phyloP scores from a whole-genome alignment of 2,329 filamentous ascomycete species.

The Ophiostoma australiae region DNA sequence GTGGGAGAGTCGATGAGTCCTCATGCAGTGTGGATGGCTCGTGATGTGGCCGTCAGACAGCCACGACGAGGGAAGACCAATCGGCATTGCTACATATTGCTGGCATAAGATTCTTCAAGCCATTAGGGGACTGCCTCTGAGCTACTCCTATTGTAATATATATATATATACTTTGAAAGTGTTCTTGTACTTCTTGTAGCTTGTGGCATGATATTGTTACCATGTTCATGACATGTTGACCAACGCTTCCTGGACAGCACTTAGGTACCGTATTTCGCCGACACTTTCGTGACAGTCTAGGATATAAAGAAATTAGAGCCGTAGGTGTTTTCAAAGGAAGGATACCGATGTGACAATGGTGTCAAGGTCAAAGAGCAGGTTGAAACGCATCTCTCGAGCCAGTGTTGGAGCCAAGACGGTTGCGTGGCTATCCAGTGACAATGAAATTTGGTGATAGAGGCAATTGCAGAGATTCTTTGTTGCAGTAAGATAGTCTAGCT shows the following conservation, averaged over 20 bases:
- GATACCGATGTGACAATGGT: not conserved
- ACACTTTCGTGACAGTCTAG: not conserved
- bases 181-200: not conserved
- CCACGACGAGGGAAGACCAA: not conserved
- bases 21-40: not conserved
- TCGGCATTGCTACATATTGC: not conserved
- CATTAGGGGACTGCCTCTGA: not conserved
- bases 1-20: not conserved
- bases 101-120: not conserved
- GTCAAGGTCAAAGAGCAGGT: not conserved
- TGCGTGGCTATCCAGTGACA: not conserved
- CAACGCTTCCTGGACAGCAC: no score
- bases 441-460: not conserved
- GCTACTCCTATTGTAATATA: no score
- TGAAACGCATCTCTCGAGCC: slow-evolving; percentile 1
- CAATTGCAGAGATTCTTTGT: not conserved
- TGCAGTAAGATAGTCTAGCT: not conserved
- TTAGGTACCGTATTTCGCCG: not conserved
- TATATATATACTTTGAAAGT: no score
- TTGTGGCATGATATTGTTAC: not conserved
- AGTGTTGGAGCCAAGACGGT: slow-evolving; percentile 1
- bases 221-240: not conserved
- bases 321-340: not conserved
- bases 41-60: not conserved
- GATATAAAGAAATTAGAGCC: no score